These are phyloP conservation scores for Eremochloa ophiuroides DNA, from an alignment of 176 grass and related monocot genomes.

Conservation along the genomic window DNA sequence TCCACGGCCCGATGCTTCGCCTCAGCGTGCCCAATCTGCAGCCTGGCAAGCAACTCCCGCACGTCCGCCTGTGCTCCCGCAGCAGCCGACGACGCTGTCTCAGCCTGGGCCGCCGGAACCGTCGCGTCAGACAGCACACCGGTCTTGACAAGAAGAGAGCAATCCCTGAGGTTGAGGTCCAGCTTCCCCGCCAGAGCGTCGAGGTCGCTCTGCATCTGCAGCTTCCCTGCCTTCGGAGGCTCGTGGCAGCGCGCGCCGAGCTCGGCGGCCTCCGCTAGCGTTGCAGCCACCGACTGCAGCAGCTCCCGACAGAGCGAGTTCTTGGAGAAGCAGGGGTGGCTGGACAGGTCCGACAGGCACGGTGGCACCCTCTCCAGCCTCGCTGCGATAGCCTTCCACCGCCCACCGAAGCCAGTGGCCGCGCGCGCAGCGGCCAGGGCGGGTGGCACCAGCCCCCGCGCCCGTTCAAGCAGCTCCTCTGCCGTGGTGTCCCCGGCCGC, in stretches of 20 bases:
- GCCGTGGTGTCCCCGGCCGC: conserved; percentile 33
- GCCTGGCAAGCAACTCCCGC: conserved; percentile 73
- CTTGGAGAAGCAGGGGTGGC: conserved; percentile 88
- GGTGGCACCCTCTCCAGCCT: conserved; percentile 60
- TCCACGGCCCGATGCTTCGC: conserved; percentile 80
- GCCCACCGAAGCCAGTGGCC: conserved; percentile 43
- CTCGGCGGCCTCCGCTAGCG: conserved; percentile 56
- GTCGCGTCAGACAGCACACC: conserved; percentile 71
- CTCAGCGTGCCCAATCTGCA: conserved; percentile 92
- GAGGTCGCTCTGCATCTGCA: conserved; percentile 95
- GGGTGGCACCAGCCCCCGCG: conserved; percentile 40
- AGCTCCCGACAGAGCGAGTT: conserved; percentile 82
- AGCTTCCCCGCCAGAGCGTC: conserved; percentile 82
- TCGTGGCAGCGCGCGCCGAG: conserved; percentile 48
- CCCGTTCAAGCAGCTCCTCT: conserved; percentile 47
- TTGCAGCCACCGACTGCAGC: conserved; percentile 61
- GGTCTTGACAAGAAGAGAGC: conserved; percentile 81
- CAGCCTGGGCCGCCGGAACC: conserved; percentile 11
- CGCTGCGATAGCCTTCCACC: conserved; percentile 73
- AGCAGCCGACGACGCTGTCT: not conserved
- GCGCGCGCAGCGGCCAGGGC: conserved; percentile 43
- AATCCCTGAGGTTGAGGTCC: conserved; percentile 89
- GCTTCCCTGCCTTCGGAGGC: conserved; percentile 44
- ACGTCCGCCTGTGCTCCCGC: conserved; percentile 45
- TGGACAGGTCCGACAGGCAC: conserved; percentile 87